A percentile compares a stretch with the other conserved stretches of the same genome.
phyloP scores from a whole-genome alignment of 495 filamentous ascomycete species.

The Glarea lozoyensis region DNA sequence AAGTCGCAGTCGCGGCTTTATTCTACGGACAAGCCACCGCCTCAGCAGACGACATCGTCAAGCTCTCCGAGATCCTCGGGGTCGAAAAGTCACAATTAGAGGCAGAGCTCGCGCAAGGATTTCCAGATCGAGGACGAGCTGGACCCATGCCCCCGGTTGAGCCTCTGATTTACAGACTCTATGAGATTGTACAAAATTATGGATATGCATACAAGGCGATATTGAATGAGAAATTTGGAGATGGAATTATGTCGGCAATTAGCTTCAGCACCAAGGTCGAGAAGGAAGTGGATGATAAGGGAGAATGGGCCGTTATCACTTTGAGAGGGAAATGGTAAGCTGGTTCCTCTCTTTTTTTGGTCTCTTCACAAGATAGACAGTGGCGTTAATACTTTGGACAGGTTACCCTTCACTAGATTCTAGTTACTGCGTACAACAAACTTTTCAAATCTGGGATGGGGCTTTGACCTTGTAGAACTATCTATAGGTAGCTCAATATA shows the following conservation, averaged over 20 bases:
- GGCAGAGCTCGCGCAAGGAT: slow-evolving; percentile 55
- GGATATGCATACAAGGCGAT: slow-evolving; percentile 95
- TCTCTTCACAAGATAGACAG: too few species aligned
- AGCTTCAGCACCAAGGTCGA: slow-evolving; percentile 88
- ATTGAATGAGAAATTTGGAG: slow-evolving; percentile 97
- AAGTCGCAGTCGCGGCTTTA: slow-evolving; percentile 84
- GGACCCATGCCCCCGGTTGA: slow-evolving; percentile 93
- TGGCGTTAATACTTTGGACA: too few species aligned
- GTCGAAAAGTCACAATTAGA: slow-evolving; percentile 50
- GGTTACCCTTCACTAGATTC: too few species aligned
- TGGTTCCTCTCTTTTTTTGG: slow-evolving; percentile 1
- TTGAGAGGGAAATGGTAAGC: slow-evolving; percentile 89
- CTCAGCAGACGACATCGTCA: slow-evolving; percentile 65
- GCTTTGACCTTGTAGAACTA: too few species aligned
- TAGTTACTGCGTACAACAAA: too few species aligned
- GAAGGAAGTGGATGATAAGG: slow-evolving; percentile 85
- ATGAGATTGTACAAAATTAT: slow-evolving; percentile 97
- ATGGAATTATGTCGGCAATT: slow-evolving; percentile 98
- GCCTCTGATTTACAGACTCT: slow-evolving; percentile 87
- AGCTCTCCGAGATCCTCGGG: slow-evolving; percentile 58
- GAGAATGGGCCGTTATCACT: slow-evolving; percentile 85
- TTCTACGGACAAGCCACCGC: slow-evolving; percentile 92
- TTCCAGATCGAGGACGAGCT: slow-evolving; percentile 73
- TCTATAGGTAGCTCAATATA: too few species aligned
- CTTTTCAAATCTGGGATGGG: too few species aligned